Evolutionary conservation across 2,329 filamentous ascomycete species (phyloP).

Genomic region (Thelonectria olida): DNA sequence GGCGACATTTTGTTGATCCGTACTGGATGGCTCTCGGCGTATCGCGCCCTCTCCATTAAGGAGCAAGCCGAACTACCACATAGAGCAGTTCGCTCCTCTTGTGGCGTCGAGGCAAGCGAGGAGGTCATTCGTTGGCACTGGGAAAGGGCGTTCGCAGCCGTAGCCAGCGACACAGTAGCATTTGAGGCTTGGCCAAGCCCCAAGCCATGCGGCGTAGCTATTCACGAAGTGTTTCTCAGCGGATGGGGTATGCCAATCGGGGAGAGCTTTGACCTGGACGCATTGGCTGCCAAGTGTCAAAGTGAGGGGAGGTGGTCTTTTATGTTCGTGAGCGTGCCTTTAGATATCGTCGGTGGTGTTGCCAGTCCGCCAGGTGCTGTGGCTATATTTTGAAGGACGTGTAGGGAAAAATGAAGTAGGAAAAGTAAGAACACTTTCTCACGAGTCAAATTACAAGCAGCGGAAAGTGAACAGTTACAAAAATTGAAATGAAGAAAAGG

Average conservation of each 20-base stretch:
- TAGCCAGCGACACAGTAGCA: not conserved
- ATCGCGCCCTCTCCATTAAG: not conserved
- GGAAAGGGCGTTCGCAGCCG: not conserved
- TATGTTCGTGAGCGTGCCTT: not conserved
- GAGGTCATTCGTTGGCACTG: not conserved
- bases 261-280: not conserved
- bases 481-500: too few species aligned
- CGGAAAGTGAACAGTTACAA: too few species aligned
- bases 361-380: not conserved
- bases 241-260: slow-evolving; percentile 10
- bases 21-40: not conserved
- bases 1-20: slow-evolving; percentile 1
- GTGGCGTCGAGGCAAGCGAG: not conserved
- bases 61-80: not conserved
- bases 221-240: slow-evolving; percentile 2
- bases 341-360: not conserved
- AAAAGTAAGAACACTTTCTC: too few species aligned
- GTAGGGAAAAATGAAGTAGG: too few species aligned
- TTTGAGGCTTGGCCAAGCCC: slow-evolving; percentile 8
- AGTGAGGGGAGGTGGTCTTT: not conserved
- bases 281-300: not conserved
- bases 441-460: too few species aligned
- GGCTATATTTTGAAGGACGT: not conserved
- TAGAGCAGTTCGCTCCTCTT: not conserved
- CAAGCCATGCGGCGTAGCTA: not conserved